A percentile compares a stretch with the other conserved stretches of the same genome.
Conservation (phyloP, 768 basidiomycete species). For the Podaxis sp. region DNA sequence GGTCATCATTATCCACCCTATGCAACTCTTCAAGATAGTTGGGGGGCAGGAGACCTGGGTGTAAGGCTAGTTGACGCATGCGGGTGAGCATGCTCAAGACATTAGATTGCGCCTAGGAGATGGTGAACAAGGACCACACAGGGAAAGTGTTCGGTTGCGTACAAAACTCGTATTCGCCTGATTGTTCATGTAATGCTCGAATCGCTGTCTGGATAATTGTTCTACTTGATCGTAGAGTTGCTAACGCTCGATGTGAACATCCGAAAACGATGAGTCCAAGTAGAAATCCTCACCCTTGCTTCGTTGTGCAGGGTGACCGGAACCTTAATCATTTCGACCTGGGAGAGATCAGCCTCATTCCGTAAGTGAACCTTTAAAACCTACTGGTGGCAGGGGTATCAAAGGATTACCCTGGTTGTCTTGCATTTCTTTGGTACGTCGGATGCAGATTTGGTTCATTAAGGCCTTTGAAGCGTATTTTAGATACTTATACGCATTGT, state of each 20-base stretch:
- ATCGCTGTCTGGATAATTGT: slow-evolving; percentile 56
- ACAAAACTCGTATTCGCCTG: slow-evolving; percentile 42
- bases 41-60: slow-evolving; percentile 72
- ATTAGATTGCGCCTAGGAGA: slow-evolving; percentile 58
- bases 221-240: slow-evolving; percentile 72
- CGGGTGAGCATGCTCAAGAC: slow-evolving; percentile 85
- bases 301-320: slow-evolving; percentile 64
- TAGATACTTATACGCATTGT: slow-evolving; percentile 9
- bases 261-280: background rate
- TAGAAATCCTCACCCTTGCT: slow-evolving; percentile 52
- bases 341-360: slow-evolving; percentile 2
- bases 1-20: slow-evolving; percentile 33
- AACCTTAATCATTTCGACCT: slow-evolving; percentile 80
- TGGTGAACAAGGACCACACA: slow-evolving; percentile 4
- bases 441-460: slow-evolving; percentile 77
- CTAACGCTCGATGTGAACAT: slow-evolving; percentile 28
- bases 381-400: slow-evolving; percentile 72
- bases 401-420: slow-evolving; percentile 72
- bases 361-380: slow-evolving; percentile 8
- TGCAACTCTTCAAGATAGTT: slow-evolving; percentile 69
- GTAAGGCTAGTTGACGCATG: slow-evolving; percentile 78
- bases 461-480: slow-evolving; percentile 47
- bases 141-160: slow-evolving; percentile 14
- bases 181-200: slow-evolving; percentile 54
- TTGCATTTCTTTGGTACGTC: slow-evolving; percentile 91